Base-by-base conservation (phyloP, 768 basidiomycete species). In the Clavulina sp. region DNA sequence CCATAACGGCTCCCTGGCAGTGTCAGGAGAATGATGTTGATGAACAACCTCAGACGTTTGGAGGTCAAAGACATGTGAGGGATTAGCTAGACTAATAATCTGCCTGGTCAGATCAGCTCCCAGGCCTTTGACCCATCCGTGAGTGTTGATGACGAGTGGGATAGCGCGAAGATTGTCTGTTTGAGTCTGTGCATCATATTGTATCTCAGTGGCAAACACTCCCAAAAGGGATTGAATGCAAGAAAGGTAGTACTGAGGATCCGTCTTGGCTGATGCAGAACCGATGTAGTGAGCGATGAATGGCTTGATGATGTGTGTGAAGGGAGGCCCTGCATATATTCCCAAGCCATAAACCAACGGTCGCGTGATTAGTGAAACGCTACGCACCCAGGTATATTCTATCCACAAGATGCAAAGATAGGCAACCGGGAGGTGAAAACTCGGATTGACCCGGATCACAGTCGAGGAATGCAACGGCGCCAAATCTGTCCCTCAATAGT, bases 51-150 rank as follows among this genome's bases (percentile, higher is more conserved):
- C n/a, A 36, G n/a, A 21, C 18, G 21, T 49, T 23, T 34, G 57
- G 57, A 55, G 68, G 63, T 23, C 59, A 60, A 76, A 85, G 23
- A 82, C 64, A 52, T 76, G 67, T 0, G 77, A 76, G 0, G 85
- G 76, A 23, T 73, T 69, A 3, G 77, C 66, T 31, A 78, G 65
- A 6, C 73, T 73, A 57, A 91, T 80, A 46, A 99, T 80, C 55
- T 74, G 74, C 13, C 61, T 62, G 2, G 77, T 74, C 7, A 97
- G 66, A 58, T 93, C 85, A 16, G 77, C 80, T 2, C 93, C 93
- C 2, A 95, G 75, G 4, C 93, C 93, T 62, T 92, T 96, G 4
- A 75, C 75, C 93, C 93, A 99, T 2, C 93, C 93, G 78, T 93
- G 92, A 0, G 86, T 96, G 62, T 97, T 99, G 49, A 97, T 75